Evolutionary conservation across 2,329 filamentous ascomycete genomes (phyloP).

Genomic region (Calonectria naviculata): DNA sequence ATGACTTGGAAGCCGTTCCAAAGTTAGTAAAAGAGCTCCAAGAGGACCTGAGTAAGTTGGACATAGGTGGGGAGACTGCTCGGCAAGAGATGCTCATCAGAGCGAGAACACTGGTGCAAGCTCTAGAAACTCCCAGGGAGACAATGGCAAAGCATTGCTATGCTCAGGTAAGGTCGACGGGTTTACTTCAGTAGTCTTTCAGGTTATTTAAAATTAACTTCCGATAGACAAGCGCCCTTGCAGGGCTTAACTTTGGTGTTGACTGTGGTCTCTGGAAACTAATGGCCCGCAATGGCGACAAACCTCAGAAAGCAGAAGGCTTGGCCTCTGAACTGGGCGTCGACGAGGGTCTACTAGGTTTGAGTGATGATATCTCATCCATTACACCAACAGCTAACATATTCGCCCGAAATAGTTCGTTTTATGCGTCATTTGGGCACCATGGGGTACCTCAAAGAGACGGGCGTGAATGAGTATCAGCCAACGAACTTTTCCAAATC

Average conservation of each 20-base stretch:
- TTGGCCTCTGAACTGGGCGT: neutral
- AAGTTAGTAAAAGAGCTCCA: no score
- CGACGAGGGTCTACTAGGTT: neutral
- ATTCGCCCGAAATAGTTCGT: conserved; percentile 32
- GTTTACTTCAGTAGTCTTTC: no score
- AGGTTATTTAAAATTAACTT: no score
- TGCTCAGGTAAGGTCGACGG: neutral
- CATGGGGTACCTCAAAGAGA: conserved; percentile 53
- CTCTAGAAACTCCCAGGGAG: neutral
- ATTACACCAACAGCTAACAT: no score
- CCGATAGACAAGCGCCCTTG: neutral
- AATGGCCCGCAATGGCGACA: neutral
- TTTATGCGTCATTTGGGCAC: conserved; percentile 51
- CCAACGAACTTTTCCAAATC: conserved; percentile 52
- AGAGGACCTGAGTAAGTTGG: no score
- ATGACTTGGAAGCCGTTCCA: no score
- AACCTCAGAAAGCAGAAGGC: neutral
- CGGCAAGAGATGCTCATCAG: no score
- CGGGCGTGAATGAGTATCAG: conserved; percentile 48
- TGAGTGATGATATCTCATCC: no score
- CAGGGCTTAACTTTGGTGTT: neutral
- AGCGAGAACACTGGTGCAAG: neutral
- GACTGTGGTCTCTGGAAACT: neutral
- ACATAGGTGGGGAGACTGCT: no score
- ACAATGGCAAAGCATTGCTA: neutral